A percentile compares a stretch with the other conserved stretches of the same genome.
Evolutionary conservation across 2,329 filamentous ascomycete species (phyloP).

Genomic region (Nigrograna mackinnonii): DNA sequence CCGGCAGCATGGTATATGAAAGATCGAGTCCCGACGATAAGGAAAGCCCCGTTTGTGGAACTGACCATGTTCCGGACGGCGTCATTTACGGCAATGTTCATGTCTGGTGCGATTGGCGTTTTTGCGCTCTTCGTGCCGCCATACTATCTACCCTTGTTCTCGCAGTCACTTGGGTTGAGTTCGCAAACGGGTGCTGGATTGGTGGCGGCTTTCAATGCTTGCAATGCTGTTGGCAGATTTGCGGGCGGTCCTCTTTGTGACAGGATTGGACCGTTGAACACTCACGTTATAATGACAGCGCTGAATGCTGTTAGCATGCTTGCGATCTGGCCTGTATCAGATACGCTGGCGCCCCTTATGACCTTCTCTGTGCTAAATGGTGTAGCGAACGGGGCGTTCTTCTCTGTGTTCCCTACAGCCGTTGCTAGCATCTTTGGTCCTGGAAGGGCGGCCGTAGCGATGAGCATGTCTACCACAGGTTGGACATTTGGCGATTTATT

Average conservation of each 20-base stretch:
- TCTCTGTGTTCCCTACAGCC: constrained; percentile 66
- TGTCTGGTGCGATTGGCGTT: constrained; percentile 58
- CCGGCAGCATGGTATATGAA: constrained; percentile 28
- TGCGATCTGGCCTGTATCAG: constrained; percentile 63
- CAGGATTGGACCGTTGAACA: background rate
- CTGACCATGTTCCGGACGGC: too few species aligned
- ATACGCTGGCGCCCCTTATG: constrained; percentile 56
- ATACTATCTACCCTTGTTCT: constrained; percentile 64
- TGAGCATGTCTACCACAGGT: constrained; percentile 65
- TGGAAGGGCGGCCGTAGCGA: constrained; percentile 57
- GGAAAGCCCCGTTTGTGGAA: constrained; percentile 26
- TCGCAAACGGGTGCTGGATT: constrained; percentile 59
- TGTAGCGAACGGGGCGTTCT: constrained; percentile 65
- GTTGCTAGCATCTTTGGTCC: constrained; percentile 64
- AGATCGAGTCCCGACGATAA: constrained; percentile 23
- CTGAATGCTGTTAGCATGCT: constrained; percentile 63
- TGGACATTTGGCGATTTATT: too few species aligned
- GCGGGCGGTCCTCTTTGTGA: constrained; percentile 52
- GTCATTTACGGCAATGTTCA: too few species aligned
- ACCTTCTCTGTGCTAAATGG: constrained; percentile 65
- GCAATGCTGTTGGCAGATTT: constrained; percentile 62
- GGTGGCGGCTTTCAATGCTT: constrained; percentile 64
- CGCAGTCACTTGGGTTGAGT: constrained; percentile 57
- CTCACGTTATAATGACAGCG: constrained; percentile 49
- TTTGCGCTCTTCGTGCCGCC: constrained; percentile 66